Base-by-base conservation (phyloP, 257 asterid species). In the Ajuga chamaepitys region DNA sequence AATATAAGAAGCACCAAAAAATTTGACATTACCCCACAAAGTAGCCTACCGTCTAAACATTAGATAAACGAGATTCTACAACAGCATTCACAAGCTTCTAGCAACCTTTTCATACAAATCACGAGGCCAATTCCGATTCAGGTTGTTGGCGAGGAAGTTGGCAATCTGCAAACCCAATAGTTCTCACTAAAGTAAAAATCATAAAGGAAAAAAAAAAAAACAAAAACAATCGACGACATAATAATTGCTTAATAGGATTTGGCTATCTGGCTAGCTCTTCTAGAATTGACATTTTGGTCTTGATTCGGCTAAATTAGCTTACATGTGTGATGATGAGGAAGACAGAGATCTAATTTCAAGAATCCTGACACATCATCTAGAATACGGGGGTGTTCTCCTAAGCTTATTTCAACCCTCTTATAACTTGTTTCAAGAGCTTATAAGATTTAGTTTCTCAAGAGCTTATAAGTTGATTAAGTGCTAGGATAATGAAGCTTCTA, bases 41-140 rank as follows among this genome's bases (percentile, higher is more conserved):
- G 35, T 64, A 48, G 32, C 51, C 54, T 40, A n/a, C n/a, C n/a
- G 45, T 53, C 60, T 11, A 21, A 72, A 61, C 65, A 60, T 14
- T 30, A 54, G 35, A 51, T 22, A 18, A 68, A 26, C 9, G 34
- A 38, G 37, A 37, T 53, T 13, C 58, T 54, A 62, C 42, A 4
- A 69, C 66, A 47, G 28, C 75, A 50, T 64, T 85, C 86, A 87
- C 80, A 92, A 75, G 82, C 89, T 85, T 66, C 91, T 83, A 47
- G 97, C 95, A 51, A 87, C 92, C 80, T 82, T 89, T 62, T 92
- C 98, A 46, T 85, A 92, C 67, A 92, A 80, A 73, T 92, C 98
- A 9, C 87, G 89, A 21, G 98, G 98, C 98, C 98, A 92, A 75
- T 81, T 92, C 75, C 84, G 75, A 73, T 84, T 81, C 82, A 86